Conservation (phyloP, 805 yeast genomes). For the Pachysolen tannophilus region DNA sequence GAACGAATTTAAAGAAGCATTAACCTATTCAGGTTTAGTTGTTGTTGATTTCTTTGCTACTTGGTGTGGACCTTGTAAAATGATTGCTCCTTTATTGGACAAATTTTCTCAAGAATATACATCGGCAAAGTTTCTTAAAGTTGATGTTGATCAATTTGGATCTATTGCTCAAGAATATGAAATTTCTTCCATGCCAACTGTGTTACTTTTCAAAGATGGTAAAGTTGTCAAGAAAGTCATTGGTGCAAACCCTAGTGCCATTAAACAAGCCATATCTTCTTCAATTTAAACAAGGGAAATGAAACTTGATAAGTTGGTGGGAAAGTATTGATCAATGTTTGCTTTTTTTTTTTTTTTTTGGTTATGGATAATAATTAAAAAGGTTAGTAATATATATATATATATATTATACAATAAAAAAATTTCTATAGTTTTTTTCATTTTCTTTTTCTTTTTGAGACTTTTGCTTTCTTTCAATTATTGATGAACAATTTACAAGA, state of each 20-base stretch:
- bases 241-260: constrained; percentile 85
- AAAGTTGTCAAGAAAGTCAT: constrained; percentile 68
- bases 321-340: too few relatives aligned
- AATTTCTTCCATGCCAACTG: constrained; percentile 51
- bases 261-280: constrained; percentile 49
- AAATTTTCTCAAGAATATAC: constrained; percentile 65
- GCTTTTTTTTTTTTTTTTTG: not conserved
- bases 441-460: too few relatives aligned
- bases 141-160: constrained; percentile 83
- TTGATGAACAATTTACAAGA: too few relatives aligned
- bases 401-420: too few relatives aligned
- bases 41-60: constrained; percentile 95
- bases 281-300: constrained; percentile 21
- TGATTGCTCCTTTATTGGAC: constrained; percentile 90
- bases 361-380: too few relatives aligned
- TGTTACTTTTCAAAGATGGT: constrained; percentile 77
- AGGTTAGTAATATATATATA: too few relatives aligned
- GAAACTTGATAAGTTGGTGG: too few relatives aligned
- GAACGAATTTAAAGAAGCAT: constrained; percentile 60
- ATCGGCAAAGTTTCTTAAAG: constrained; percentile 71
- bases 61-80: constrained; percentile 99
- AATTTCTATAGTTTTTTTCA: too few relatives aligned
- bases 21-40: constrained; percentile 60
- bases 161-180: constrained; percentile 64
- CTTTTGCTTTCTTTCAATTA: too few relatives aligned